Percentiles rank a stretch among this genome's conserved stretches.
phyloP scores from a whole-genome alignment of 352 stramenopile species.

The Globisporangium solare region DNA sequence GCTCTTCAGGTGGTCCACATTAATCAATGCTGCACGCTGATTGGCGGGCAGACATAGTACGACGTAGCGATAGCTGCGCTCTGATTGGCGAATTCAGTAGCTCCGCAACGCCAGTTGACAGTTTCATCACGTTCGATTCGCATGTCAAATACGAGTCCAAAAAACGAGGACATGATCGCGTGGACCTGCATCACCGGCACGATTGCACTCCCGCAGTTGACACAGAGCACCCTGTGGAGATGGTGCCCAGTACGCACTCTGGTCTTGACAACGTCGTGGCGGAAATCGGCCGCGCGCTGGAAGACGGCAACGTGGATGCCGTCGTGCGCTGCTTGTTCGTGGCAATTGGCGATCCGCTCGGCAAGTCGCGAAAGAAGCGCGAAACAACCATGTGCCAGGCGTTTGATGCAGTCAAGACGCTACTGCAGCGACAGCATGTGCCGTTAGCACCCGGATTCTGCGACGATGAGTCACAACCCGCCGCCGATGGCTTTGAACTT shows the following conservation, averaged over 20 bases:
- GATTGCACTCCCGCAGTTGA: no score
- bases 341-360: slow-evolving; percentile 17
- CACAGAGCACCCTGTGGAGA: no score
- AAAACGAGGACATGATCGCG: no score
- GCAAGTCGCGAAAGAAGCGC: slow-evolving; percentile 10
- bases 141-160: no score
- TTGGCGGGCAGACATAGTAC: no score
- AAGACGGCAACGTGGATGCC: slow-evolving; percentile 31
- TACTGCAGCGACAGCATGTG: slow-evolving; percentile 12
- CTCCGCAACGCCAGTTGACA: no score
- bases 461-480: not conserved
- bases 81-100: no score
- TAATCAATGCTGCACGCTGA: no score
- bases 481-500: slow-evolving; percentile 10
- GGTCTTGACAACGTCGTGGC: not conserved
- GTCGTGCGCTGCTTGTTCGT: slow-evolving; percentile 35
- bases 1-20: no score
- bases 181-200: no score
- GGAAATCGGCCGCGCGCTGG: slow-evolving; percentile 21
- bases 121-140: no score
- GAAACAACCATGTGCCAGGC: slow-evolving; percentile 17
- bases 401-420: slow-evolving; percentile 6
- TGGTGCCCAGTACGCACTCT: not conserved
- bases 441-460: slow-evolving; percentile 10
- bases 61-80: no score